These are phyloP conservation scores for Posidonia oceanica DNA, from an alignment of 116 monocot species.

Conservation along the genomic window DNA sequence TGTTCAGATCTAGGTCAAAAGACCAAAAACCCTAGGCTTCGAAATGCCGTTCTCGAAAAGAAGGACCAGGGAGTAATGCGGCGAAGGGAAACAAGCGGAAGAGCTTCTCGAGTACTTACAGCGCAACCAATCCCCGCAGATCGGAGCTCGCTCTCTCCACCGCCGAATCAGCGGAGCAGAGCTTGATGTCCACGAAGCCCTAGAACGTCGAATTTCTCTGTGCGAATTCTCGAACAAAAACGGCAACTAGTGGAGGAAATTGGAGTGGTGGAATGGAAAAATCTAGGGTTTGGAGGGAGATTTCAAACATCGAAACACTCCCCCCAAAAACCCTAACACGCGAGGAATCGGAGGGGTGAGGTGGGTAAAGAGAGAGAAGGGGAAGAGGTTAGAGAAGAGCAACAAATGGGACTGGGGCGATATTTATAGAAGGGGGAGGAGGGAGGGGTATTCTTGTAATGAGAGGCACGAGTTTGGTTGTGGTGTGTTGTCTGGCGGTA, in stretches of 20 bases:
- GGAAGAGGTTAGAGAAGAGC: neutral
- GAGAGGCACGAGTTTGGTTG: no score
- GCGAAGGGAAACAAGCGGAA: neutral
- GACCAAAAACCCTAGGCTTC: neutral
- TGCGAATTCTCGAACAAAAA: neutral
- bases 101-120: slow-evolving; percentile 1
- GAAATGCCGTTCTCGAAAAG: neutral
- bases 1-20: neutral
- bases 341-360: neutral
- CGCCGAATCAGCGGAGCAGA: neutral
- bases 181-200: neutral
- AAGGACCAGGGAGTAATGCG: neutral
- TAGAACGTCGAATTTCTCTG: neutral
- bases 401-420: neutral
- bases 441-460: no score
- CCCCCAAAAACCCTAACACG: slow-evolving; percentile 25
- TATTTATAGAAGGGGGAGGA: neutral
- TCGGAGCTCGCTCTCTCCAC: neutral
- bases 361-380: neutral
- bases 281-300: neutral
- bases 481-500: no score
- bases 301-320: neutral
- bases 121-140: neutral
- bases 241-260: neutral
- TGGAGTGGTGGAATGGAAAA: neutral